Conservation (phyloP, 2,329 filamentous ascomycete genomes). For the Pestalotiopsis sp. region DNA sequence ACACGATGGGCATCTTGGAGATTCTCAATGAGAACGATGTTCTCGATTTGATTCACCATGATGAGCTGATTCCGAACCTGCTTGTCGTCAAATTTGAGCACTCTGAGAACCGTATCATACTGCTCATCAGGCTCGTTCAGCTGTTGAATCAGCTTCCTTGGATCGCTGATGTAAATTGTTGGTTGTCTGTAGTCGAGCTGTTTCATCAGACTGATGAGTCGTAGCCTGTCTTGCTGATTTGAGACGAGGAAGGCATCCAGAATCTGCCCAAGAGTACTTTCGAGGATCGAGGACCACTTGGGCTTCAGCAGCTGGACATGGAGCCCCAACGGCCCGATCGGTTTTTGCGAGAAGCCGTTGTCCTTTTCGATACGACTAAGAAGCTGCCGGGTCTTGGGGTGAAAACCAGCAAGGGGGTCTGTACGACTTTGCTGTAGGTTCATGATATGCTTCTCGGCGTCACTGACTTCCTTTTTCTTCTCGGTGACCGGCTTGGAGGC, state of each 20-base stretch:
- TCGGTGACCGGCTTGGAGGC: conserved; percentile 31
- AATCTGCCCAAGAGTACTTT: conserved; percentile 70
- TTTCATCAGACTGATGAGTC: conserved; percentile 68
- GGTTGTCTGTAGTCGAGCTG: conserved; percentile 47
- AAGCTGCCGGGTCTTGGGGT: conserved; percentile 62
- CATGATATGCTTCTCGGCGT: conserved; percentile 52
- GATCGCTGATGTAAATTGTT: conserved; percentile 67
- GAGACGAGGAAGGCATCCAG: conserved; percentile 82
- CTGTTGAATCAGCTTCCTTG: conserved; percentile 56
- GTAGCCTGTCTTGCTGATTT: conserved; percentile 73
- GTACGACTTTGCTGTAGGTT: conserved; percentile 59
- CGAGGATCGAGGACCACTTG: conserved; percentile 81
- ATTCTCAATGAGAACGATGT: conserved; percentile 75
- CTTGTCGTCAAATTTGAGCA: conserved; percentile 80
- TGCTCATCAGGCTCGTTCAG: conserved; percentile 73
- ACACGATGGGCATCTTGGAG: conserved; percentile 67
- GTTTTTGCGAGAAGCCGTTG: conserved; percentile 66
- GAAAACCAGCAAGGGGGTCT: conserved; percentile 66
- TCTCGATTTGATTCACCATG: conserved; percentile 81
- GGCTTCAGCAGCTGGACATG: conserved; percentile 77
- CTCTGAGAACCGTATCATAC: conserved; percentile 78
- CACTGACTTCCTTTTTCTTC: conserved; percentile 58
- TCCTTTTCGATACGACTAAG: conserved; percentile 73
- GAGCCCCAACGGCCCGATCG: conserved; percentile 82
- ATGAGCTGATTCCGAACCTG: conserved; percentile 80